Evolutionary conservation across 805 yeast genomes (phyloP).

Genomic region (Kodamaea restingae): DNA sequence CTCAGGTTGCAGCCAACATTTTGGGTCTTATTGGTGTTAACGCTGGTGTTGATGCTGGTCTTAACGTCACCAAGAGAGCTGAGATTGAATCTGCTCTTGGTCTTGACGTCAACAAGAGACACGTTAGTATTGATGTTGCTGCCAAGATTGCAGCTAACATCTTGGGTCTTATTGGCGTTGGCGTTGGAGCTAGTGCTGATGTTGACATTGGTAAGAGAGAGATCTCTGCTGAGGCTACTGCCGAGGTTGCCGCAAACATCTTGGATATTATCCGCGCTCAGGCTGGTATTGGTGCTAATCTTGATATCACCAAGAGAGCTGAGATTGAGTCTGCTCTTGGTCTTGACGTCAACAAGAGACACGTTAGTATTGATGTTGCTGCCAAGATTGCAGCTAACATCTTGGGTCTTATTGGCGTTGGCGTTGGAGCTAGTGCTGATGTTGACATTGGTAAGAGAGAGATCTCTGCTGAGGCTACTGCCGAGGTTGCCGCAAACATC

Average conservation of each 20-base stretch:
- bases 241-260: slow-evolving; percentile 5
- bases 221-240: slow-evolving; percentile 2
- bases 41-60: slow-evolving; percentile 10
- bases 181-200: slow-evolving; percentile 12
- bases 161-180: slow-evolving; percentile 6
- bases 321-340: too few species aligned
- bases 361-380: background rate
- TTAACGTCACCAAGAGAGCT: slow-evolving; percentile 4
- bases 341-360: slow-evolving; percentile 3
- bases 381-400: slow-evolving; percentile 4
- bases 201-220: slow-evolving; percentile 10
- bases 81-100: slow-evolving; percentile 5
- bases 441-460: background rate
- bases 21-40: slow-evolving; percentile 11
- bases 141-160: slow-evolving; percentile 7
- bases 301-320: too few species aligned
- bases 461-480: slow-evolving; percentile 7
- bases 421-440: slow-evolving; percentile 2
- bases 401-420: slow-evolving; percentile 4
- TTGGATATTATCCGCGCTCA: slow-evolving; percentile 1
- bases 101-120: background rate
- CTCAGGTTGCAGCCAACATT: slow-evolving; percentile 11
- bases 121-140: background rate
- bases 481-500: slow-evolving; percentile 11
- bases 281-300: slow-evolving; percentile 2